Percentiles rank a stretch among this genome's conserved stretches.
Evolutionary conservation across 257 asterid genomes (phyloP).

Genomic region (Capsicum baccatum): DNA sequence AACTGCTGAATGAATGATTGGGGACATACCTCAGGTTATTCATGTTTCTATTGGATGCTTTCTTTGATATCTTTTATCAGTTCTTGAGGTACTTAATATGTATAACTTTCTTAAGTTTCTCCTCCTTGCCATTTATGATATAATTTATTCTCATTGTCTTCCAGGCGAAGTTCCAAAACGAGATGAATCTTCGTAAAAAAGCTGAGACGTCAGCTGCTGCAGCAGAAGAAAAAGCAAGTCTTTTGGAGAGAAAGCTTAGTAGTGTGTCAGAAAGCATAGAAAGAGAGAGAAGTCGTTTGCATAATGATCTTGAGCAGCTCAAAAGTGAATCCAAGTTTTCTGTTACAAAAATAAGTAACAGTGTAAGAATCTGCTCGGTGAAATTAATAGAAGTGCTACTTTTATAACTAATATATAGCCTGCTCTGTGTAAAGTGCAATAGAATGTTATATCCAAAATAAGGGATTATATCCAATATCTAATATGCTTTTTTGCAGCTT

Average conservation of each 20-base stretch:
- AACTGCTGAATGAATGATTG: slow-evolving; percentile 5
- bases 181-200: slow-evolving; percentile 73
- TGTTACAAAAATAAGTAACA: slow-evolving; percentile 69
- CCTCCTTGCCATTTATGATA: slow-evolving; percentile 24
- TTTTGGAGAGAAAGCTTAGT: slow-evolving; percentile 66
- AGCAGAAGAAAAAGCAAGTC: slow-evolving; percentile 79
- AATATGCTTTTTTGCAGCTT: slow-evolving; percentile 54
- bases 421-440: background rate
- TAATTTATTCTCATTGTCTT: slow-evolving; percentile 31
- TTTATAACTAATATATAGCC: background rate
- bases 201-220: slow-evolving; percentile 76
- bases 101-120: background rate
- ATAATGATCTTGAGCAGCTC: slow-evolving; percentile 76
- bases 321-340: slow-evolving; percentile 87
- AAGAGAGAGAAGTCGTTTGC: slow-evolving; percentile 74
- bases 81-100: slow-evolving; percentile 14
- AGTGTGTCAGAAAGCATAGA: slow-evolving; percentile 66
- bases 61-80: slow-evolving; percentile 12
- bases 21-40: slow-evolving; percentile 1
- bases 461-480: slow-evolving; percentile 30
- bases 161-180: slow-evolving; percentile 76
- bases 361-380: slow-evolving; percentile 53
- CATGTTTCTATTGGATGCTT: background rate
- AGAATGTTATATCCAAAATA: slow-evolving; percentile 28
- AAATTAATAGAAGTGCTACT: background rate